phyloP scores from a whole-genome alignment of 2,329 filamentous ascomycete genomes.

The Calycina marina region DNA sequence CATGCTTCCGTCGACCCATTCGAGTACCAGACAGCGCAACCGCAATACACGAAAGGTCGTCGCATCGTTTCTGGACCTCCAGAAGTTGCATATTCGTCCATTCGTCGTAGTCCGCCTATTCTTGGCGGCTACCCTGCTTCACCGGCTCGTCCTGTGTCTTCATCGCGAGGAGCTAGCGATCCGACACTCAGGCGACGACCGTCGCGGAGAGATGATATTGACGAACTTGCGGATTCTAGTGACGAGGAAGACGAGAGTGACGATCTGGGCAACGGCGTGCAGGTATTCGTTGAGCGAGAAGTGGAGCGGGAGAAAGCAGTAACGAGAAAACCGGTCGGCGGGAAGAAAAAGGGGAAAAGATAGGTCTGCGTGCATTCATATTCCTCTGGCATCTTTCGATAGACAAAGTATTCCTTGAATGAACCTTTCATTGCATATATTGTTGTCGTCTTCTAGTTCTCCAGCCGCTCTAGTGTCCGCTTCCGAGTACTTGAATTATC shows the following conservation, averaged over 20 bases:
- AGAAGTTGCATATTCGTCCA: conserved; percentile 23
- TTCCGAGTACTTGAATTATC: no score
- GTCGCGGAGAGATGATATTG: conserved; percentile 9
- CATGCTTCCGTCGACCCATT: conserved; percentile 23
- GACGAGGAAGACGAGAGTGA: conserved; percentile 16
- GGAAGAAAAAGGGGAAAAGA: conserved; percentile 15
- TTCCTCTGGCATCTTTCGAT: conserved; percentile 1
- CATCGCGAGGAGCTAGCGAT: conserved; percentile 9
- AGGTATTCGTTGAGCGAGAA: conserved; percentile 16
- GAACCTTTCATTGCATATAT: no score
- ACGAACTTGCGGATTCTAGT: conserved; percentile 7
- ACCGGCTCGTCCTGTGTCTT: conserved; percentile 6
- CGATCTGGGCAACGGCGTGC: conserved; percentile 17
- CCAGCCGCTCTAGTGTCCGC: no score
- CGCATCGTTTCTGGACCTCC: conserved; percentile 20
- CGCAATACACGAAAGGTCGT: conserved; percentile 21
- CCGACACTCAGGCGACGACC: conserved; percentile 9
- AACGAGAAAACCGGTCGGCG: conserved; percentile 13
- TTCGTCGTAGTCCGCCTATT: conserved; percentile 14
- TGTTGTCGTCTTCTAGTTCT: no score
- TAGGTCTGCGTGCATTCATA: conserved; percentile 7
- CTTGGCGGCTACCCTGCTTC: conserved; percentile 10
- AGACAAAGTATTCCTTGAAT: no score
- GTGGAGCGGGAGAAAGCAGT: conserved; percentile 5
- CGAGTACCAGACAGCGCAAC: conserved; percentile 24